Base-by-base conservation (phyloP, 2,329 filamentous ascomycete species). In the Colletotrichum tanaceti region DNA sequence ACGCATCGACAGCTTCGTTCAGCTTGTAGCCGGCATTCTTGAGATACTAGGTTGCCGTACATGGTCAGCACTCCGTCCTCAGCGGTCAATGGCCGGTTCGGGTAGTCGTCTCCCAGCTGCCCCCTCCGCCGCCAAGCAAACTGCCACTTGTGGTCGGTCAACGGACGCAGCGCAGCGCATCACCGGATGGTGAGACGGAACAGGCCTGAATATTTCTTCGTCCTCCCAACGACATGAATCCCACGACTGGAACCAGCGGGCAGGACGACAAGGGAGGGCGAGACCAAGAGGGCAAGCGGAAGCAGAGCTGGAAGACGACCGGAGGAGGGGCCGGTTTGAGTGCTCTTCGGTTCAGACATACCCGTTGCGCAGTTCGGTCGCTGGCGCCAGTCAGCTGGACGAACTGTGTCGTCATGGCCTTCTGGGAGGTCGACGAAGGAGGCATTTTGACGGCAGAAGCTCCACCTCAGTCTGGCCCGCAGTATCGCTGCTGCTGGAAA, bases 1-100 rank as follows among this genome's bases (percentile, higher is more conserved):
- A 89, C 87, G 82, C 77, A 79, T 89, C 85, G 57, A 87, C 78
- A 46, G 86, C 86, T 66, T 85, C 80, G 65, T 87, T 83, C 7
- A 88, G 74, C 73, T 83, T 85, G 74, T 84, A 88, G 53, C 80
- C 79, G 6, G 81, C 75, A 54, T 78, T 80, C 72, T 83, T 87
- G 24, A 86, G 79, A 71, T 79, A 86, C 85, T 87, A 73, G 52
- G 52, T 35, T 55, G 71, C 24, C 18, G 32, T 9, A 18, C 43
- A 24, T 44, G 14, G 68, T 73, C 64, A 71, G 71, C 70, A 64
- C 52, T 62, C 57, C 57, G 44, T 39, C 14, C 39, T n/a, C 44
- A 53, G 38, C 5, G 39, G 44, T 35, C 24, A 50, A 32, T 28
- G 20, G 32, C 46, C 46, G 13, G 35, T 44, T 39, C n/a, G 14